Base-by-base conservation (phyloP, 2,329 filamentous ascomycete species). In the Diplocarpon rosae region DNA sequence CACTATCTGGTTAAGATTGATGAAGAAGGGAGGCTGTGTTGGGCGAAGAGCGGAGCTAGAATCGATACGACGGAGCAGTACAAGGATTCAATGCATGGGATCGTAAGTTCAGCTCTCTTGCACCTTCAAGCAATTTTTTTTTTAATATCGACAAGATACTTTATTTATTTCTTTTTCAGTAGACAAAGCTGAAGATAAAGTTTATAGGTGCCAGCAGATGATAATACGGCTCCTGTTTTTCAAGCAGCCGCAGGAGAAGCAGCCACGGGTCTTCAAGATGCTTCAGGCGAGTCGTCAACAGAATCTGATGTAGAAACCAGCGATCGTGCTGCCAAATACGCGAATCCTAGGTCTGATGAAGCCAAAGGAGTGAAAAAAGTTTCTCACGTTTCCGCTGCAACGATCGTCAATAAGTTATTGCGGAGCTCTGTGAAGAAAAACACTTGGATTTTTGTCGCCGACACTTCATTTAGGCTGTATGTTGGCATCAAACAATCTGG, bases 391-490 rank as follows among this genome's bases (percentile, higher is more conserved):
- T 84, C 76, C 5, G 76, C 83, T 1, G 76, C 81, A 0, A 80
- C 82, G 1, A 72, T 94, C 3, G 75, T 90, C 61, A 86, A 92
- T 62, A 83, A 84, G 51, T 69, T 94, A 5, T 70, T 92, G 13
- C 77, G 85, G 48, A 83, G 85, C 52, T 80, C 83, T 0, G 83
- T 88, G 32, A 84, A 80, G 62, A 87, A 87, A 51, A 89, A 90
- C 58, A 92, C 85, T 4, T 95, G 89, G 89, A 93, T 95, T 52
- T 95, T 94, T 57, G 88, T 89, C 7, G 83, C 84, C 17, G 88
- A 95, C 63, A 90, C 85, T 1, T 82, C 76, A 1, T 92, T 89
- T 62, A 78, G 85, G 1, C 69, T 95, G 0, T 95, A 94, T 61
- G 78, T 95, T 29, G 88, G 88, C 38, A 92, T 95, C 67, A 95